These are phyloP conservation scores for Drechslerella dactyloides DNA, from an alignment of 2,329 filamentous ascomycete genomes.

Conservation along the genomic window DNA sequence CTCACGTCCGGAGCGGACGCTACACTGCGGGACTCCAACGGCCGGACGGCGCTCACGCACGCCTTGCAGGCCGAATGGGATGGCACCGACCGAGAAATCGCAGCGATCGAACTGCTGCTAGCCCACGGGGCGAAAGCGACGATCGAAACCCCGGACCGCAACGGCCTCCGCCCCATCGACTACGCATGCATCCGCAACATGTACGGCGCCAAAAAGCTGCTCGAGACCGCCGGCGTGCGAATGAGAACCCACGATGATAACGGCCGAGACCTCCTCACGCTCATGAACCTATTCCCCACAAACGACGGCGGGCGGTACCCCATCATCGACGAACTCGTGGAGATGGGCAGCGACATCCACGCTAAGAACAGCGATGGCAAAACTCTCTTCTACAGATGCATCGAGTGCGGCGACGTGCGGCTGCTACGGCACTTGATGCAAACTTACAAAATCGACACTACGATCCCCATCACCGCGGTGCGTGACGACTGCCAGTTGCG, in stretches of 20 bases:
- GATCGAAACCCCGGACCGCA: conserved; percentile 13
- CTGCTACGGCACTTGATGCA: conserved; percentile 7
- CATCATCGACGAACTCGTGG: conserved; percentile 14
- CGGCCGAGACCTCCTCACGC: conserved; percentile 15
- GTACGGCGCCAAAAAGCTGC: background rate
- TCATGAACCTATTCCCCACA: background rate
- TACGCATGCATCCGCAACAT: conserved; percentile 13
- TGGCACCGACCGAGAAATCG: too few species aligned
- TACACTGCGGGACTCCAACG: conserved; percentile 4
- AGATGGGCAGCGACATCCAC: conserved; percentile 25
- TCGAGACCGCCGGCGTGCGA: conserved; percentile 9
- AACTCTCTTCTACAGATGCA: conserved; percentile 6
- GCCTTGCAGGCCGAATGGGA: conserved; percentile 1
- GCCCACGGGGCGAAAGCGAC: background rate
- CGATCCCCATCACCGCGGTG: background rate
- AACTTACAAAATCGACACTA: conserved; percentile 22
- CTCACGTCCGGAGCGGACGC: conserved; percentile 10
- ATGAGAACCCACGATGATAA: conserved; percentile 17
- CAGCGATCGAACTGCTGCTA: conserved; percentile 12
- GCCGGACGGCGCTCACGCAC: conserved; percentile 12
- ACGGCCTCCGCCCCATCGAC: conserved; percentile 26
- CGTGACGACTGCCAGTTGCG: background rate
- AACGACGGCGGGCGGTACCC: background rate
- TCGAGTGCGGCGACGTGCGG: background rate
- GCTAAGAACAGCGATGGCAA: conserved; percentile 9